Conservation (phyloP, 2,329 filamentous ascomycete species). For the Waltergamsia citrina region DNA sequence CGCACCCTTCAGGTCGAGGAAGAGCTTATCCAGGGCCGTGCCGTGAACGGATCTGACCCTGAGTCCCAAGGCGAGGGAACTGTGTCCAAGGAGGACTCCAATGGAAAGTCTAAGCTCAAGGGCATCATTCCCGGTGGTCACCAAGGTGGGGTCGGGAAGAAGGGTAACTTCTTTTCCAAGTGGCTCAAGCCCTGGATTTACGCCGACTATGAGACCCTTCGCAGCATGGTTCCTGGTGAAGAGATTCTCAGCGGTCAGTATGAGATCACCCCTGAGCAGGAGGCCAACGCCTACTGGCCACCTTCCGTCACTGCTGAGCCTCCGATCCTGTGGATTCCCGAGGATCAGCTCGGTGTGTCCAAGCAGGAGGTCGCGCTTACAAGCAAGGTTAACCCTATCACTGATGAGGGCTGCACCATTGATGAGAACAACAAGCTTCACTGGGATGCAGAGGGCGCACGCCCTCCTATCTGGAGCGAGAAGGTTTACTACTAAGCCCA, state of each 20-base stretch:
- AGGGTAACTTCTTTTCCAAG: slow-evolving; percentile 42
- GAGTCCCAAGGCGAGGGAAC: slow-evolving; percentile 7
- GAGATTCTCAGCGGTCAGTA: slow-evolving; percentile 34
- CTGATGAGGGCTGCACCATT: slow-evolving; percentile 61
- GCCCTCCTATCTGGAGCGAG: slow-evolving; percentile 33
- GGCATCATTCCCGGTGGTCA: slow-evolving; percentile 12
- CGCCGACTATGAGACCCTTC: slow-evolving; percentile 61
- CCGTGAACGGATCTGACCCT: not conserved
- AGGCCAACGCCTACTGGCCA: slow-evolving; percentile 62
- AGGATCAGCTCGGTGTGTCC: slow-evolving; percentile 59
- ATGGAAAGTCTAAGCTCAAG: slow-evolving; percentile 15
- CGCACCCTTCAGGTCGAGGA: slow-evolving; percentile 43
- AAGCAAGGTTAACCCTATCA: slow-evolving; percentile 56
- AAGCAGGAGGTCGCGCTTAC: slow-evolving; percentile 62
- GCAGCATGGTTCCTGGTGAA: slow-evolving; percentile 57
- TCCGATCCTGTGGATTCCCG: slow-evolving; percentile 67
- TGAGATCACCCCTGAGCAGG: slow-evolving; percentile 52
- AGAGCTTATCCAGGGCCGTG: slow-evolving; percentile 22
- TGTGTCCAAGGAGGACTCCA: slow-evolving; percentile 8
- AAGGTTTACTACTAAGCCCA: slow-evolving; percentile 31
- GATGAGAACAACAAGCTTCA: slow-evolving; percentile 49
- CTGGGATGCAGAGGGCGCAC: slow-evolving; percentile 30
- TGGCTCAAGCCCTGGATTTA: slow-evolving; percentile 73
- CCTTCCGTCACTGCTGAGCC: slow-evolving; percentile 53
- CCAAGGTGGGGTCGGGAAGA: slow-evolving; percentile 22